A percentile compares a stretch with the other conserved stretches of the same genome.
Conservation (phyloP, 164 flowering plant genomes). For the Hamamelis virginiana region DNA sequence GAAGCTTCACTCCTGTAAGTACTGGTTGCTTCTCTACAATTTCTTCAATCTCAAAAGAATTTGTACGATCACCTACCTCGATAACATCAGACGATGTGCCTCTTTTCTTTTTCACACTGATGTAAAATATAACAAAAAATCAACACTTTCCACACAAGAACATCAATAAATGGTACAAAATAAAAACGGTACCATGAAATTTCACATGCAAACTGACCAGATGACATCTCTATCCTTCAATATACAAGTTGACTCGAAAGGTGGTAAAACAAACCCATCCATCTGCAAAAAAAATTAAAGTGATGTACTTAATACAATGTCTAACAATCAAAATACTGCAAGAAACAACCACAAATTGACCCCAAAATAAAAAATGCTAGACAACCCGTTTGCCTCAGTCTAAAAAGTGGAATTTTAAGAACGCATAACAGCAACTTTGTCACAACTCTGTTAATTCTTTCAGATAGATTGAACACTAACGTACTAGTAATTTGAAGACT, state of each 20-base stretch:
- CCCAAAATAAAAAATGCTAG: neutral
- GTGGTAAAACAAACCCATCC: conserved; percentile 87
- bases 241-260: conserved; percentile 70
- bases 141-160: neutral
- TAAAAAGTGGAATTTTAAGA: neutral
- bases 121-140: neutral
- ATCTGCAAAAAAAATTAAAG: conserved; percentile 48
- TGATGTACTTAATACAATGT: neutral
- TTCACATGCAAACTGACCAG: conserved; percentile 41
- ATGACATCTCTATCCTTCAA: conserved; percentile 75
- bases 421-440: neutral
- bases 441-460: neutral
- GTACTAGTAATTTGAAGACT: no score
- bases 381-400: neutral
- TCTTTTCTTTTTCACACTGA: conserved; percentile 64
- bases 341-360: neutral
- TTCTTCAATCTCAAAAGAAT: conserved; percentile 29
- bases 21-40: conserved; percentile 35
- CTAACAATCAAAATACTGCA: neutral
- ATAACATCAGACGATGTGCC: conserved; percentile 8
- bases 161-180: neutral
- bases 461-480: no score
- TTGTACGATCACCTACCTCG: conserved; percentile 17
- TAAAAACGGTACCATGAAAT: neutral
- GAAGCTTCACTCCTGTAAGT: conserved; percentile 37